Evolutionary conservation across 1,139 yeast genomes (phyloP).

Genomic region (Pichia sp.): DNA sequence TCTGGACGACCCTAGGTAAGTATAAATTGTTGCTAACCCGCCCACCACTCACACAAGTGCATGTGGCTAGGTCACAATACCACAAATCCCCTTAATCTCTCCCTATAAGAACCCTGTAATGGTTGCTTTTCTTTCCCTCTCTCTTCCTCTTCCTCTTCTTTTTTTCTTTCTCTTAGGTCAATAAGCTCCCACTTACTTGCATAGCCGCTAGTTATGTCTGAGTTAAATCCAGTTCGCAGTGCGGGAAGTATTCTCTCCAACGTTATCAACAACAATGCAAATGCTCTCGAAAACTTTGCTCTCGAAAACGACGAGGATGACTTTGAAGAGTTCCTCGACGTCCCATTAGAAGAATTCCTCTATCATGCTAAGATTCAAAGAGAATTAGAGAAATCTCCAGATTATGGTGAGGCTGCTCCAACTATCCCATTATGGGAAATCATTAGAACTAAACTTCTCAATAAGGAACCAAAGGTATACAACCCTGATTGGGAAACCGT

Average conservation of each 20-base stretch:
- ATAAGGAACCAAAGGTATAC: slow-evolving; percentile 1
- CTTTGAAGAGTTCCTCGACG: slow-evolving; percentile 8
- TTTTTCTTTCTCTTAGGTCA: background rate
- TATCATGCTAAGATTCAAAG: slow-evolving; percentile 10
- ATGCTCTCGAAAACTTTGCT: slow-evolving; percentile 7
- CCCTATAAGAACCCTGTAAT: too few species aligned
- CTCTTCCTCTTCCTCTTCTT: background rate
- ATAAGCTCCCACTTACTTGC: background rate
- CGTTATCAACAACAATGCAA: slow-evolving; percentile 10
- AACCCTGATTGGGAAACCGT: too few species aligned
- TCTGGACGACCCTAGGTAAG: too few species aligned
- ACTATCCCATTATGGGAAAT: slow-evolving; percentile 10
- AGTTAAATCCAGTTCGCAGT: slow-evolving; percentile 6
- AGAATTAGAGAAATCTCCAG: slow-evolving; percentile 9
- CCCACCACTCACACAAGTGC: too few species aligned
- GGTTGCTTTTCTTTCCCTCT: background rate
- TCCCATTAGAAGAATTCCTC: slow-evolving; percentile 10
- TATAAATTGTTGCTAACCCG: too few species aligned
- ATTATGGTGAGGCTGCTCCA: slow-evolving; percentile 12
- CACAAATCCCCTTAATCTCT: too few species aligned
- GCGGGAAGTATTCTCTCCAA: slow-evolving; percentile 1
- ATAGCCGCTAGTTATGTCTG: too few species aligned
- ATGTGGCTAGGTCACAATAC: too few species aligned
- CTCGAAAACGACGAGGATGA: slow-evolving; percentile 1
- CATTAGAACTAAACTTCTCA: slow-evolving; percentile 7